These are phyloP conservation scores for Aspergillus incahuasiensis DNA, from an alignment of 495 filamentous ascomycete genomes.

Conservation along the genomic window DNA sequence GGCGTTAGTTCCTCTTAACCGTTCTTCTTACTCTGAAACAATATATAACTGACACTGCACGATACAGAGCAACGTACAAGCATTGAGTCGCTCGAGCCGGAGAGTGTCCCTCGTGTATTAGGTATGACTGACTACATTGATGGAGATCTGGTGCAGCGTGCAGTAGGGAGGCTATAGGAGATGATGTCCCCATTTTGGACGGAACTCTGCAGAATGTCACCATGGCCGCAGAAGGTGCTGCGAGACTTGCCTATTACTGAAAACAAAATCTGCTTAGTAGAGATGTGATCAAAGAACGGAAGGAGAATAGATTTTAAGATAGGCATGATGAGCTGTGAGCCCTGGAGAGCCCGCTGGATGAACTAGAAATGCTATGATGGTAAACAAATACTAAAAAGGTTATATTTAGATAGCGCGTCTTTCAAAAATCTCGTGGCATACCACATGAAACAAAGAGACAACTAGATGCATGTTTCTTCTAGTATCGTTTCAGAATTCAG, in stretches of 20 bases:
- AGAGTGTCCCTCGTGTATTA: not conserved
- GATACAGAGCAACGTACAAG: not conserved
- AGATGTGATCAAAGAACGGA: not conserved
- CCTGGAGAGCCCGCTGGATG: not conserved
- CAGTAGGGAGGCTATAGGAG: not conserved
- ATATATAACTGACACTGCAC: too few species aligned
- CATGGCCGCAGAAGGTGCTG: not conserved
- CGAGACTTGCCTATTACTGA: not conserved
- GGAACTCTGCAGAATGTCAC: too few species aligned
- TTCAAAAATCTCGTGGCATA: too few species aligned
- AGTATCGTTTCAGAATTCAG: too few species aligned
- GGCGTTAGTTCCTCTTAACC: too few species aligned
- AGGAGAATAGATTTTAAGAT: not conserved
- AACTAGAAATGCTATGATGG: not conserved
- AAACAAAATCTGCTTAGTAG: not conserved
- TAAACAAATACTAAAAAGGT: too few species aligned
- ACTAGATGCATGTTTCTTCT: too few species aligned
- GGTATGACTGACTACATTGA: not conserved
- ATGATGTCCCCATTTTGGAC: not conserved
- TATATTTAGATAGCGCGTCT: too few species aligned
- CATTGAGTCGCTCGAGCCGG: not conserved
- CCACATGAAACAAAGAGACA: too few species aligned
- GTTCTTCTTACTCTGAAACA: too few species aligned
- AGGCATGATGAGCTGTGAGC: not conserved
- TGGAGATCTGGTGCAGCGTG: not conserved